phyloP scores from a whole-genome alignment of 177 flowering plant genomes.

The Telopea speciosissima region DNA sequence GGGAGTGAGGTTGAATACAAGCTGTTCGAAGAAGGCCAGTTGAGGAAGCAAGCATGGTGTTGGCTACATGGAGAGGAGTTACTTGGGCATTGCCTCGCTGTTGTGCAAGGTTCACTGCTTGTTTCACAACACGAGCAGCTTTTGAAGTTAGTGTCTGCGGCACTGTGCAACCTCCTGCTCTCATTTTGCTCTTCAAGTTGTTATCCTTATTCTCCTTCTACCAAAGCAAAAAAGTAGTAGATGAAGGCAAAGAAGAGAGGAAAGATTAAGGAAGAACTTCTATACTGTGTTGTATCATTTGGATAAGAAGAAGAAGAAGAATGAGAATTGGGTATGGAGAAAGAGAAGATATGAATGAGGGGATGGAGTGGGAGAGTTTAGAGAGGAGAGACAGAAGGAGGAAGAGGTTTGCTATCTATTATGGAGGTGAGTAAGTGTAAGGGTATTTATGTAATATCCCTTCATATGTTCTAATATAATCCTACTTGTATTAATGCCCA shows the following conservation, averaged over 20 bases:
- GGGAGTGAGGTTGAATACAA: constrained; percentile 83
- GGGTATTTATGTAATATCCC: too few relatives aligned
- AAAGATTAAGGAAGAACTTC: neutral
- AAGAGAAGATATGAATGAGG: neutral
- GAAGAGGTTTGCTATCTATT: too few relatives aligned
- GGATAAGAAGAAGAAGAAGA: neutral
- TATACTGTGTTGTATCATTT: neutral
- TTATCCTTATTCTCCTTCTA: too few relatives aligned
- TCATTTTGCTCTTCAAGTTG: constrained; percentile 31
- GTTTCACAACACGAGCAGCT: constrained; percentile 70
- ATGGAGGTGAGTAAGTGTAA: neutral
- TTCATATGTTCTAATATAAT: too few relatives aligned
- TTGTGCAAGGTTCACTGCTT: constrained; percentile 65
- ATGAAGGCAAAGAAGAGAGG: neutral
- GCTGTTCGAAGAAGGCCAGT: constrained; percentile 69
- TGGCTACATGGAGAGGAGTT: constrained; percentile 97
- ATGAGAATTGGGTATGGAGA: neutral
- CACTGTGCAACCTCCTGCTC: constrained; percentile 74
- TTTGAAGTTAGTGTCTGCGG: constrained; percentile 84
- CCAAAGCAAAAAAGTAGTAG: neutral
- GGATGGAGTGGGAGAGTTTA: neutral
- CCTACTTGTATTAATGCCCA: too few relatives aligned
- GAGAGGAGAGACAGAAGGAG: too few relatives aligned
- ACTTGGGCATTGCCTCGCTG: constrained; percentile 93
- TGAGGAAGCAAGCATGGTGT: constrained; percentile 76